Percentiles rank a stretch among this genome's conserved stretches.
These are phyloP conservation scores for Rhazya stricta DNA, from an alignment of 257 asterid species.

Conservation along the genomic window DNA sequence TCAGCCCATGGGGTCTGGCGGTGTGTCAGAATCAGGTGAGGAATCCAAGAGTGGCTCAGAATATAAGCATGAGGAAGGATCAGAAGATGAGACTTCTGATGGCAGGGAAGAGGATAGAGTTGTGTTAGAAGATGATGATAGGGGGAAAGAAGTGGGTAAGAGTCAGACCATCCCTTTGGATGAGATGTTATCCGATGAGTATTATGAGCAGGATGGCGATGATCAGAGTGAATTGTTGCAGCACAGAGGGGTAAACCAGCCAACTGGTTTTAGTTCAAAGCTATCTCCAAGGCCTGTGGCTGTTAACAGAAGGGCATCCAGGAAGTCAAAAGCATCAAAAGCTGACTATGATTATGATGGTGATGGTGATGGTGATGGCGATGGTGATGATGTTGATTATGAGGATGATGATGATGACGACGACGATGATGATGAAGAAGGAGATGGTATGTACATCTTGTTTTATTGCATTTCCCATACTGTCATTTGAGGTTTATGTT, in stretches of 20 bases:
- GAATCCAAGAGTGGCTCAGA: constrained; percentile 92
- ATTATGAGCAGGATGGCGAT: constrained; percentile 95
- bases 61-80: constrained; percentile 57
- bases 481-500: not conserved
- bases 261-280: constrained; percentile 54
- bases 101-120: constrained; percentile 43
- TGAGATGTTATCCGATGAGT: constrained; percentile 96
- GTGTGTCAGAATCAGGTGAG: constrained; percentile 68
- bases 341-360: constrained; percentile 46
- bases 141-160: constrained; percentile 45
- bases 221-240: constrained; percentile 65
- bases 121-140: constrained; percentile 54
- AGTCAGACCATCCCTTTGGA: constrained; percentile 63
- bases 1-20: constrained; percentile 44
- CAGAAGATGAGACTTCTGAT: constrained; percentile 73
- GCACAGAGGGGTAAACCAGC: constrained; percentile 43
- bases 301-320: constrained; percentile 32
- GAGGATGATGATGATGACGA: constrained; percentile 54
- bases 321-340: constrained; percentile 53
- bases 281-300: constrained; percentile 41
- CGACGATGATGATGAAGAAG: constrained; percentile 57
- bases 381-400: constrained; percentile 43
- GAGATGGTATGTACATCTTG: constrained; percentile 28
- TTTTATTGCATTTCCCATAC: not conserved
- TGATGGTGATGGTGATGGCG: constrained; percentile 52